These are phyloP conservation scores for Dillenia suffruticosa DNA, from an alignment of 164 flowering plant genomes.

Conservation along the genomic window DNA sequence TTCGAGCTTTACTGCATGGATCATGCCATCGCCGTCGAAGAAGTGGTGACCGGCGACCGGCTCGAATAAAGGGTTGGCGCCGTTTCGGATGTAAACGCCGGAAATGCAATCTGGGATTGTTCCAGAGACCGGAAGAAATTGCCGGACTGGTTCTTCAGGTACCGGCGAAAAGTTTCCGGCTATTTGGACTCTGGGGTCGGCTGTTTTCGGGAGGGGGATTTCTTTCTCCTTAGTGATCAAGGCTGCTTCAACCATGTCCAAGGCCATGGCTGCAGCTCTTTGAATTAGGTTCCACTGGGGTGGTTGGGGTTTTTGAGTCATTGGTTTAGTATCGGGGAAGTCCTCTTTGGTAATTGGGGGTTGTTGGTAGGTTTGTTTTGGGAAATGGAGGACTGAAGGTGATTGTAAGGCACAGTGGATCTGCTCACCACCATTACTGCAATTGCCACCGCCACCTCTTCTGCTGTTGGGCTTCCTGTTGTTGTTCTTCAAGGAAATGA, in stretches of 20 bases:
- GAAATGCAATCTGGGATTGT: conserved; percentile 54
- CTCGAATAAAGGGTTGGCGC: conserved; percentile 77
- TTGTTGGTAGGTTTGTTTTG: conserved; percentile 15
- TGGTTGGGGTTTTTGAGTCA: conserved; percentile 5
- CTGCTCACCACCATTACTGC: not conserved
- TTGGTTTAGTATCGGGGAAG: not conserved
- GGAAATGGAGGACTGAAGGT: conserved; percentile 30
- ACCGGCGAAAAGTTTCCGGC: conserved; percentile 88
- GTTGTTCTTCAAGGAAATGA: conserved; percentile 1
- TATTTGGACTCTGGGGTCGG: conserved; percentile 74
- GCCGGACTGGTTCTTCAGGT: conserved; percentile 52
- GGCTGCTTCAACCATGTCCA: conserved; percentile 47
- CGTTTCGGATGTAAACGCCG: conserved; percentile 83
- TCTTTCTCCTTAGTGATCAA: conserved; percentile 37
- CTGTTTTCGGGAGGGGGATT: conserved; percentile 68
- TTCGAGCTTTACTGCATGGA: conserved; percentile 57
- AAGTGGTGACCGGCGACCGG: conserved; percentile 86
- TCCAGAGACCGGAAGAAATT: conserved; percentile 46
- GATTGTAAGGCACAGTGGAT: conserved; percentile 24
- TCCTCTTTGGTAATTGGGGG: not conserved
- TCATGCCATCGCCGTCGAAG: conserved; percentile 96
- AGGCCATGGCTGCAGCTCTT: conserved; percentile 48
- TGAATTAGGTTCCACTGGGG: conserved; percentile 57
- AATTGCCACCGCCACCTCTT: too few species aligned
- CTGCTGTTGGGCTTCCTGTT: conserved; percentile 9